Conservation (phyloP, 495 filamentous ascomycete genomes). For the Beverwykella pulmonaria region DNA sequence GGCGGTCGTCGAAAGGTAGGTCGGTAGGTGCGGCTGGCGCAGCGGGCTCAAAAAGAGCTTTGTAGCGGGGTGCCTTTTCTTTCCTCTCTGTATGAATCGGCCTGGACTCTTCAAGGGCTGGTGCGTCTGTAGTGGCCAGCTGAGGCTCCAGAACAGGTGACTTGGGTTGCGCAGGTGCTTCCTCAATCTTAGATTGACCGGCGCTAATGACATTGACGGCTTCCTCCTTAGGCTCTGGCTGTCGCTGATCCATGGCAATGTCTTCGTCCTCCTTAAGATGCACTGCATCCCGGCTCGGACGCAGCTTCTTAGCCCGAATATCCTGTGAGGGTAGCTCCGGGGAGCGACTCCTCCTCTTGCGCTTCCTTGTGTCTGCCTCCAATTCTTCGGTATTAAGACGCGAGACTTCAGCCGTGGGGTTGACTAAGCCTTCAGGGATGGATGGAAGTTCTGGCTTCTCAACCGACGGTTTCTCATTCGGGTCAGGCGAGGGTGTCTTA, state of each 20-base stretch:
- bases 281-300: conserved; percentile 26
- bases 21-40: background rate
- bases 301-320: conserved; percentile 42
- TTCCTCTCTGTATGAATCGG: background rate
- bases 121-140: background rate
- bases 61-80: conserved; percentile 30
- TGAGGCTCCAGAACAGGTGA: no score
- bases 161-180: no score
- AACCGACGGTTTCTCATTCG: conserved; percentile 25
- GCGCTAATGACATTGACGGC: no score
- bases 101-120: conserved; percentile 2
- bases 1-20: conserved; percentile 45
- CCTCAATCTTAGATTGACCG: no score
- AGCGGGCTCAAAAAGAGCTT: conserved; percentile 26
- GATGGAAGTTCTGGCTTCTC: conserved; percentile 26
- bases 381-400: conserved; percentile 34
- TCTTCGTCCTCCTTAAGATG: conserved; percentile 37
- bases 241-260: conserved; percentile 30
- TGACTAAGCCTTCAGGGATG: background rate
- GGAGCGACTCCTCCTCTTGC: conserved; percentile 46
- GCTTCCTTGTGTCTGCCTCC: conserved; percentile 44
- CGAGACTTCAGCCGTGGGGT: conserved; percentile 14
- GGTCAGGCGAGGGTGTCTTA: conserved; percentile 10
- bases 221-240: conserved; percentile 16
- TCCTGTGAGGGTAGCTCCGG: conserved; percentile 35